Percentiles rank a stretch among this genome's conserved stretches.
Evolutionary conservation across 2,329 filamentous ascomycete species (phyloP).

Genomic region (Leptoxyphium fumago): DNA sequence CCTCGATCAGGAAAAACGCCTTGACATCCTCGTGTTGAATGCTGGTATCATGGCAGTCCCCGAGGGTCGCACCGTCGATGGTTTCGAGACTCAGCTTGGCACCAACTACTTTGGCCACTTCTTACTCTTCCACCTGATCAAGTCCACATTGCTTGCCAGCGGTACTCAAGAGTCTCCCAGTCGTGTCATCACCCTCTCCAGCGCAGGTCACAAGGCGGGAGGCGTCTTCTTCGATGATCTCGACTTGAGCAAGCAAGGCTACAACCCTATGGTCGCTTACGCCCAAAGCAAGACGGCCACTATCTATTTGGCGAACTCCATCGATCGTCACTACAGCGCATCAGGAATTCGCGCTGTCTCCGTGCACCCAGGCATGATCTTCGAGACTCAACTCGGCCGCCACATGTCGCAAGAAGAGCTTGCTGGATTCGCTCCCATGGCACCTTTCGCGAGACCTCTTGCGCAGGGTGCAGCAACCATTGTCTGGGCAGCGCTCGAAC

Average conservation of each 20-base stretch:
- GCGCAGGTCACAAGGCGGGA: slow-evolving; percentile 26
- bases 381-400: slow-evolving; percentile 6
- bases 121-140: slow-evolving; percentile 38
- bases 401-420: slow-evolving; percentile 2
- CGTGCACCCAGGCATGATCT: slow-evolving; percentile 34
- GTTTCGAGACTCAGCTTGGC: slow-evolving; percentile 37
- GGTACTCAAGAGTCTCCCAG: slow-evolving; percentile 22
- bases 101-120: slow-evolving; percentile 42
- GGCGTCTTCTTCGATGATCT: slow-evolving; percentile 15
- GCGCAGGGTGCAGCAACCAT: slow-evolving; percentile 37
- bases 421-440: neutral
- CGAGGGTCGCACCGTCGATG: slow-evolving; percentile 26
- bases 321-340: slow-evolving; percentile 36
- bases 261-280: slow-evolving; percentile 24
- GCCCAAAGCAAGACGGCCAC: slow-evolving; percentile 36
- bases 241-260: slow-evolving; percentile 12
- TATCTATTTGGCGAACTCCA: slow-evolving; percentile 36
- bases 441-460: slow-evolving; percentile 2
- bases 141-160: slow-evolving; percentile 26
- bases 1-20: slow-evolving; percentile 8
- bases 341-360: slow-evolving; percentile 27
- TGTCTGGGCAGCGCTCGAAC: slow-evolving; percentile 29
- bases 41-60: slow-evolving; percentile 30
- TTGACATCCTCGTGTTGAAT: slow-evolving; percentile 30
- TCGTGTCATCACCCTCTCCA: slow-evolving; percentile 34